These are phyloP conservation scores for Kwoniella shivajii DNA, from an alignment of 1,284 basidiomycete genomes.

Conservation along the genomic window DNA sequence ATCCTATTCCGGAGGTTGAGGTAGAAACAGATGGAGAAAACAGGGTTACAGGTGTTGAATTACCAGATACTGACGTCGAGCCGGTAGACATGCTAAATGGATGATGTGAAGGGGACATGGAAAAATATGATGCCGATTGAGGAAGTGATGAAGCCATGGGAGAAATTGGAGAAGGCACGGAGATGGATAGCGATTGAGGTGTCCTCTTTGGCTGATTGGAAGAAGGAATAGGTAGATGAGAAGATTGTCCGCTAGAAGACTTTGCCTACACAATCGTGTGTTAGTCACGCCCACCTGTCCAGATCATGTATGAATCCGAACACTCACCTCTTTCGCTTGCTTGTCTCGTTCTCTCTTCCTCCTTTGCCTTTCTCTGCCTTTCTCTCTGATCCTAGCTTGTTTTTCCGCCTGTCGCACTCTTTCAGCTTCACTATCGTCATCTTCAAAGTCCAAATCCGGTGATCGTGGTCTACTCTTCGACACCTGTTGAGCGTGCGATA, in stretches of 20 bases:
- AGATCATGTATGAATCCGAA: too few relatives aligned
- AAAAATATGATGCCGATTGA: slow-evolving; percentile 18
- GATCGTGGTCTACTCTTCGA: slow-evolving; percentile 12
- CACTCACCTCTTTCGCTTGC: slow-evolving; percentile 21
- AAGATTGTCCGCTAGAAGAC: not conserved
- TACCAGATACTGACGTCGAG: slow-evolving; percentile 26
- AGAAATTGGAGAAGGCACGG: slow-evolving; percentile 30
- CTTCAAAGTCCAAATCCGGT: slow-evolving; percentile 9
- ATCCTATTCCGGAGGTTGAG: slow-evolving; percentile 15
- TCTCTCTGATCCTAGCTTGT: slow-evolving; percentile 23
- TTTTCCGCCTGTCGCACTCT: slow-evolving; percentile 10
- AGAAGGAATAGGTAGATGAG: slow-evolving; percentile 10
- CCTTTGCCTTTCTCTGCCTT: slow-evolving; percentile 22
- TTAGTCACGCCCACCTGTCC: not conserved
- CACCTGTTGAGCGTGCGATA: not conserved
- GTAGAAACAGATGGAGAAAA: slow-evolving; percentile 26
- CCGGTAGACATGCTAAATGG: slow-evolving; percentile 12
- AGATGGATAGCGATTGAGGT: slow-evolving; percentile 17
- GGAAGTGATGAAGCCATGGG: slow-evolving; percentile 29
- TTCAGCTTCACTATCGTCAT: slow-evolving; percentile 14
- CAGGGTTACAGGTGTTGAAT: slow-evolving; percentile 24
- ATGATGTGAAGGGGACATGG: slow-evolving; percentile 17
- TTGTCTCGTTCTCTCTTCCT: slow-evolving; percentile 25
- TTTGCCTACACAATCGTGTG: not conserved
- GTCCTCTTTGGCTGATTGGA: slow-evolving; percentile 1